phyloP scores from a whole-genome alignment of 345 rosid species.

The Eucalyptus melliodora region DNA sequence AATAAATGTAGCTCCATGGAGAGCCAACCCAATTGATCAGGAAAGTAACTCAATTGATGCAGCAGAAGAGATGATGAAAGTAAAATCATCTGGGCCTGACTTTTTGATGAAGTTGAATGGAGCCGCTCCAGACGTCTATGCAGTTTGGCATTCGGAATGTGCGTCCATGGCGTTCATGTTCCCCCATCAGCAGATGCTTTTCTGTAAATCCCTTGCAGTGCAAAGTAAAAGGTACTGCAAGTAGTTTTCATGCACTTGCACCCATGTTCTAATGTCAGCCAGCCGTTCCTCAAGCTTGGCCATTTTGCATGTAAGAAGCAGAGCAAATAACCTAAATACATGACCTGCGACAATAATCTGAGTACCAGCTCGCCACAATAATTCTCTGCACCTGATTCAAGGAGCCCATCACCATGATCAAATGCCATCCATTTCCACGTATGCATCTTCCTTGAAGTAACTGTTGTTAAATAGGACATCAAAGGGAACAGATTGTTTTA shows the following conservation, averaged over 20 bases:
- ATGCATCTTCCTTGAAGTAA: not conserved
- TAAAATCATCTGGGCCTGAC: not conserved
- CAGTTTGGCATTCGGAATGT: not conserved
- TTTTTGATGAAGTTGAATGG: not conserved
- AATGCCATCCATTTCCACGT: not conserved
- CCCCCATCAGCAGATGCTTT: not conserved
- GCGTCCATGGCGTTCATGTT: not conserved
- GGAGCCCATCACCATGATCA: not conserved
- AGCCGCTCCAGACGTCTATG: not conserved
- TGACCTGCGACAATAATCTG: not conserved
- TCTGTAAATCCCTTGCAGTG: not conserved
- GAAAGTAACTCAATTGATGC: not conserved
- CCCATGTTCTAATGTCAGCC: not conserved
- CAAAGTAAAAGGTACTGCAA: not conserved
- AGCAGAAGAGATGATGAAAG: not conserved
- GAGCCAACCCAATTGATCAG: not conserved
- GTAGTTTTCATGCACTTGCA: not conserved
- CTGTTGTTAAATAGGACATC: not conserved
- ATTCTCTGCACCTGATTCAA: not conserved
- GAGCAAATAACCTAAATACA: not conserved
- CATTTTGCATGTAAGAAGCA: not conserved
- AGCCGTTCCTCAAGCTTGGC: not conserved
- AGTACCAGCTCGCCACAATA: not conserved
- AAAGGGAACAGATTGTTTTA: not conserved
- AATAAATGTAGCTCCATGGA: not conserved